These are phyloP conservation scores for Ogataea minuta DNA, from an alignment of 805 yeast species.

Conservation along the genomic window DNA sequence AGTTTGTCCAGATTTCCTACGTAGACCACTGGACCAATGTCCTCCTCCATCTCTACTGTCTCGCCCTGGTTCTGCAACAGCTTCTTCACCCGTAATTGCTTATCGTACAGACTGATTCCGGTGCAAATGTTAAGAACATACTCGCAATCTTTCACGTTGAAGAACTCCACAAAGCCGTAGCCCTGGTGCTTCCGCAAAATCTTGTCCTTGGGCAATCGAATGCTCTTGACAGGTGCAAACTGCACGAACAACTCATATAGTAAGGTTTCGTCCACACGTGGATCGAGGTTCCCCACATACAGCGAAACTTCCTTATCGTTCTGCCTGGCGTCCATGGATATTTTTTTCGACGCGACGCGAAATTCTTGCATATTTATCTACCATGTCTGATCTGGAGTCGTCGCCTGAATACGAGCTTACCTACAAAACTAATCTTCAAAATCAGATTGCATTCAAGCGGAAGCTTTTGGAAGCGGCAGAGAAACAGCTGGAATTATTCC, in stretches of 20 bases:
- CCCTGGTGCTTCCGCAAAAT: slow-evolving; percentile 74
- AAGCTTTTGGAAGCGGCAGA: slow-evolving; percentile 21
- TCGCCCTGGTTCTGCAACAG: slow-evolving; percentile 24
- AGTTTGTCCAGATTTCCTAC: slow-evolving; percentile 63
- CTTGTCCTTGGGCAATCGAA: slow-evolving; percentile 79
- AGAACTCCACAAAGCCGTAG: slow-evolving; percentile 81
- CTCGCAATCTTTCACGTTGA: slow-evolving; percentile 57
- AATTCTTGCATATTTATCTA: slow-evolving; percentile 1
- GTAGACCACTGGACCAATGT: slow-evolving; percentile 50
- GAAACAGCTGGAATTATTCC: slow-evolving; percentile 15
- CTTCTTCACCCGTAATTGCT: slow-evolving; percentile 55
- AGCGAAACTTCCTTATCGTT: slow-evolving; percentile 56
- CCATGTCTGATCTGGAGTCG: slow-evolving; percentile 8
- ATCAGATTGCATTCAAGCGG: slow-evolving; percentile 25
- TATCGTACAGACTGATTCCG: slow-evolving; percentile 61
- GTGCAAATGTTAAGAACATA: slow-evolving; percentile 62
- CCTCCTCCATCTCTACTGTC: slow-evolving; percentile 16
- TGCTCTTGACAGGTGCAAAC: slow-evolving; percentile 69
- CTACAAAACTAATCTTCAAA: slow-evolving; percentile 20
- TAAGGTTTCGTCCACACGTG: slow-evolving; percentile 65
- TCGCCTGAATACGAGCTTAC: slow-evolving; percentile 11
- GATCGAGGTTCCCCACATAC: slow-evolving; percentile 81
- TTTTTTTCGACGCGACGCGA: slow-evolving; percentile 14
- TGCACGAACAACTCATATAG: slow-evolving; percentile 83
- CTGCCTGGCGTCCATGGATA: slow-evolving; percentile 23